A percentile compares a stretch with the other conserved stretches of the same genome.
Conservation (phyloP, 2,329 filamentous ascomycete species). For the Aureobasidium sp. region DNA sequence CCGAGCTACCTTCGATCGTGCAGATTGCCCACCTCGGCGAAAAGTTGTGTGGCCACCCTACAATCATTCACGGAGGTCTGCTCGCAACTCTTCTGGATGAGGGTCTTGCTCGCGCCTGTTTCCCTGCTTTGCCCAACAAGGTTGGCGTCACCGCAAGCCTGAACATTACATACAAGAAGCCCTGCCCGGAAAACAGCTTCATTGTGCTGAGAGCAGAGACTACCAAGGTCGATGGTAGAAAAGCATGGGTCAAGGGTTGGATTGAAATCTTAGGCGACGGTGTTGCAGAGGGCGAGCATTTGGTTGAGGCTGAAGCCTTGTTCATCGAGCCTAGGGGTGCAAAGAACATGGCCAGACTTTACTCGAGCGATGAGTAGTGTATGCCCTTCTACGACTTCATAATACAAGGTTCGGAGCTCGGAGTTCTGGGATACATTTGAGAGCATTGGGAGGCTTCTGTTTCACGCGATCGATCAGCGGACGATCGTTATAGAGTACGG, state of each 20-base stretch:
- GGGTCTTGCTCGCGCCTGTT: slow-evolving; percentile 79
- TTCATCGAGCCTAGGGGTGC: slow-evolving; percentile 86
- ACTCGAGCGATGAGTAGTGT: slow-evolving; percentile 1
- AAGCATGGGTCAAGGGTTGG: slow-evolving; percentile 85
- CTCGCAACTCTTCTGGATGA: slow-evolving; percentile 92
- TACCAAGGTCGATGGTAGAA: slow-evolving; percentile 79
- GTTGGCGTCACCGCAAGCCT: slow-evolving; percentile 82
- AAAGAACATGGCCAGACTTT: slow-evolving; percentile 37
- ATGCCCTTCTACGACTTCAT: background rate
- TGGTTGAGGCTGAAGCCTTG: slow-evolving; percentile 77
- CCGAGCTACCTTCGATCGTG: slow-evolving; percentile 51
- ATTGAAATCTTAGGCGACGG: slow-evolving; percentile 66
- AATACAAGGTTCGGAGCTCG: background rate
- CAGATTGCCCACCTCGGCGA: slow-evolving; percentile 70
- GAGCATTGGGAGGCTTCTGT: background rate
- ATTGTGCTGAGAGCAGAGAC: slow-evolving; percentile 74
- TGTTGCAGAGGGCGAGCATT: slow-evolving; percentile 47
- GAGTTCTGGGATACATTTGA: background rate
- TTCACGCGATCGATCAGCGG: background rate
- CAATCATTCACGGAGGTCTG: slow-evolving; percentile 83
- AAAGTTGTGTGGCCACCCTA: slow-evolving; percentile 81
- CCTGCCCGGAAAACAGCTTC: slow-evolving; percentile 67
- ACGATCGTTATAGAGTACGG: background rate
- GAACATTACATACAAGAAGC: slow-evolving; percentile 73
- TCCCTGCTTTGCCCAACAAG: slow-evolving; percentile 78